phyloP scores from a whole-genome alignment of 805 yeast species.

The Metschnikowia lachancei region DNA sequence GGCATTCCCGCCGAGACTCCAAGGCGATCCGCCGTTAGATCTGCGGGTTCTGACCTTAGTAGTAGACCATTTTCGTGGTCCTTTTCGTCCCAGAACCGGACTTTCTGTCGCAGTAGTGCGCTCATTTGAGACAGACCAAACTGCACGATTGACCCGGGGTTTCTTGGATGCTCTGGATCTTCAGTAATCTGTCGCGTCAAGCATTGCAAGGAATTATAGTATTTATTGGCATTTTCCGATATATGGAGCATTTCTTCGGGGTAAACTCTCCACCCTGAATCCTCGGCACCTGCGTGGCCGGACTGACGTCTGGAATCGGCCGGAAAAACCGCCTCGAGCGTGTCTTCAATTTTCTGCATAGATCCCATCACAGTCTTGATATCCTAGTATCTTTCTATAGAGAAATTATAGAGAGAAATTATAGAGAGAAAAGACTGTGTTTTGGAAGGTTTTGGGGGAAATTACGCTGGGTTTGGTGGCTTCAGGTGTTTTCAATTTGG shows the following conservation, averaged over 20 bases:
- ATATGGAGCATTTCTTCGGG: conserved; percentile 37
- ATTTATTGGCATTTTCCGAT: conserved; percentile 28
- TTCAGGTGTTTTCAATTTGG: too few relatives aligned
- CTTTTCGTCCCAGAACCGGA: conserved; percentile 16
- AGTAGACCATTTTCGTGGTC: conserved; percentile 2
- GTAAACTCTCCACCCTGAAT: conserved; percentile 16
- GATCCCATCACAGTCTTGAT: too few relatives aligned
- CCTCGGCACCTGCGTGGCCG: not conserved
- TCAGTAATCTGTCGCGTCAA: conserved; percentile 34
- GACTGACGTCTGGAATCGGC: too few relatives aligned
- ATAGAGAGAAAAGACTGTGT: too few relatives aligned
- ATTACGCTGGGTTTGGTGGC: too few relatives aligned
- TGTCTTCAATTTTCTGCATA: too few relatives aligned
- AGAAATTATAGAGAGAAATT: too few relatives aligned
- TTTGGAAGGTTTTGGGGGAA: too few relatives aligned
- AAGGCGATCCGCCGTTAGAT: not conserved
- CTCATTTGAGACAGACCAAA: conserved; percentile 22
- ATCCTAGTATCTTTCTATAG: too few relatives aligned
- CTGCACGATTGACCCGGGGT: conserved; percentile 23
- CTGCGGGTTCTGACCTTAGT: not conserved
- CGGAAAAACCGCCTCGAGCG: too few relatives aligned
- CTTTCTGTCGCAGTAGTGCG: conserved; percentile 14
- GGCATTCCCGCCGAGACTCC: not conserved
- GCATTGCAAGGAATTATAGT: conserved; percentile 34
- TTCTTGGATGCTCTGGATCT: conserved; percentile 8